These are phyloP conservation scores for Tricharina praecox DNA, from an alignment of 495 filamentous ascomycete species.

Conservation along the genomic window DNA sequence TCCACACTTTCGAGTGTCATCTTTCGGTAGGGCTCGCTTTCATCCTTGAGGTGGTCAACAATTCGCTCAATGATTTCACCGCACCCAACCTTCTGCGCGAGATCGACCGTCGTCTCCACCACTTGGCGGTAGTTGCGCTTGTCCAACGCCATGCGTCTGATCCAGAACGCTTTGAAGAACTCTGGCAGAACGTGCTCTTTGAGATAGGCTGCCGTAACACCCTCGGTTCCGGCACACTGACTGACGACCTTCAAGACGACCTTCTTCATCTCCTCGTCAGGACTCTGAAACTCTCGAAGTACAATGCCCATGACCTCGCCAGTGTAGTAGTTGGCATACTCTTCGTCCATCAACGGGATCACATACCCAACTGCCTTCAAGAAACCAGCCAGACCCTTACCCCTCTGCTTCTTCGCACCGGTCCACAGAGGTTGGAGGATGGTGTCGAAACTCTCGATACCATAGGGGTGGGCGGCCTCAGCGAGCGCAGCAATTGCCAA, in stretches of 20 bases:
- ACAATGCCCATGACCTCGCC: conserved; percentile 98
- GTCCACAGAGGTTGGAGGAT: conserved; percentile 97
- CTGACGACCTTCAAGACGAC: conserved; percentile 93
- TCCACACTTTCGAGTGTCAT: conserved; percentile 98
- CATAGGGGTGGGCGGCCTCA: conserved; percentile 92
- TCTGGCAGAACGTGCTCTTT: conserved; percentile 89
- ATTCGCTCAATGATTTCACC: conserved; percentile 88
- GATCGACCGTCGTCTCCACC: conserved; percentile 92
- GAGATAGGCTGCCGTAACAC: conserved; percentile 84
- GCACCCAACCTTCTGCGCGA: conserved; percentile 90
- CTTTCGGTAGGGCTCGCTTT: conserved; percentile 94
- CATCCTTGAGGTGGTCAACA: conserved; percentile 90
- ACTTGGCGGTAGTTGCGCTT: conserved; percentile 95
- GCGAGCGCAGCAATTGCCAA: conserved; percentile 90
- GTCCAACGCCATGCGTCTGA: conserved; percentile 87
- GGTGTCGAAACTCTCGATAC: conserved; percentile 97
- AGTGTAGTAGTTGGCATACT: conserved; percentile 98
- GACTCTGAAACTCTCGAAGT: conserved; percentile 83
- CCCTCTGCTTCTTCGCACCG: conserved; percentile 84
- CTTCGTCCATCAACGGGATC: conserved; percentile 98
- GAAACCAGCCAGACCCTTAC: conserved; percentile 90
- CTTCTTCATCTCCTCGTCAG: conserved; percentile 99
- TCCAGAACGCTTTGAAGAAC: conserved; percentile 99
- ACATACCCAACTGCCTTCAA: conserved; percentile 96
- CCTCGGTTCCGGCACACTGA: conserved; percentile 87